These are phyloP conservation scores for Coemansia sp. DNA, from an alignment of 192 early-diverging fungal species.

Conservation along the genomic window DNA sequence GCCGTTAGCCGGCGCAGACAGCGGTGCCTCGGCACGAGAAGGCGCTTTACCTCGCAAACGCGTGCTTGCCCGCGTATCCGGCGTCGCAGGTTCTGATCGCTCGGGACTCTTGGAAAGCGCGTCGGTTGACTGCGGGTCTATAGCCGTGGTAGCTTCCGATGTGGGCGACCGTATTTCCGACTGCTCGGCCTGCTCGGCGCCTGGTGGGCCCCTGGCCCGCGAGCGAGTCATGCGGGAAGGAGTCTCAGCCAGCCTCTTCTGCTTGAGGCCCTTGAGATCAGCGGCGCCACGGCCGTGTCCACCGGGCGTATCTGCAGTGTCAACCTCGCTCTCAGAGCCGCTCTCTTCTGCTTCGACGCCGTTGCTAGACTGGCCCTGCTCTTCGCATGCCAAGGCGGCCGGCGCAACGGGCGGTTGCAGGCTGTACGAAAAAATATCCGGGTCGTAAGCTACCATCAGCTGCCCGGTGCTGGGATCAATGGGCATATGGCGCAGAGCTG, in stretches of 20 bases:
- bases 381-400: not conserved
- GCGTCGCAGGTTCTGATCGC: not conserved
- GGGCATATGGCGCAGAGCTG: slow-evolving; percentile 12
- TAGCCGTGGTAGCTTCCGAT: not conserved
- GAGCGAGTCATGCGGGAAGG: not conserved
- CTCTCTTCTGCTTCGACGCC: not conserved
- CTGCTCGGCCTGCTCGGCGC: not conserved
- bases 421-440: slow-evolving; percentile 26
- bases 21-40: not conserved
- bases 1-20: not conserved
- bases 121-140: not conserved
- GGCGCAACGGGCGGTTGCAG: not conserved
- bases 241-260: not conserved
- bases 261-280: not conserved
- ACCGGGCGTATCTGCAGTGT: not conserved
- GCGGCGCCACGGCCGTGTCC: no score
- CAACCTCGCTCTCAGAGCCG: not conserved
- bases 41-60: not conserved
- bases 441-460: slow-evolving; percentile 22
- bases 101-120: not conserved
- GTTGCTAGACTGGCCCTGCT: not conserved
- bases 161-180: no score
- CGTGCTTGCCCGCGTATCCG: not conserved
- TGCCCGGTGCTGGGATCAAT: slow-evolving; percentile 37
- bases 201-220: not conserved